Percentiles rank a stretch among this genome's conserved stretches.
Conservation (phyloP, 148 eudicot species). For the Camellia granthamiana region DNA sequence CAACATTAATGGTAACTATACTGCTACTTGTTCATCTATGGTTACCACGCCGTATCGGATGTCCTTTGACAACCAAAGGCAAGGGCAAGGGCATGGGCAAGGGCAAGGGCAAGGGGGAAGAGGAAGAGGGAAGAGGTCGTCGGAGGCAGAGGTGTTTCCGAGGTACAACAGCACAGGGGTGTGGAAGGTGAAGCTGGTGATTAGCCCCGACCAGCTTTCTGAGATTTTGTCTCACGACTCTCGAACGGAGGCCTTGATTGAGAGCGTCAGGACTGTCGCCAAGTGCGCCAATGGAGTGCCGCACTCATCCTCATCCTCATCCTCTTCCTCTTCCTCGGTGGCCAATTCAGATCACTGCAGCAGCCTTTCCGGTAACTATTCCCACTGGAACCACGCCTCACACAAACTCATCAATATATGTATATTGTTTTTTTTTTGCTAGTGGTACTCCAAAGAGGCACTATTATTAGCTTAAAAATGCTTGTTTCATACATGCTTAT, state of each 20-base stretch:
- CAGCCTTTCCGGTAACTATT: background rate
- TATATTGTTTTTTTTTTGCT: too few species aligned
- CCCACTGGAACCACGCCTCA: too few species aligned
- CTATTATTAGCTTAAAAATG: too few species aligned
- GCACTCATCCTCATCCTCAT: background rate
- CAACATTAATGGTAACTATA: background rate
- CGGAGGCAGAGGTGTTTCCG: constrained; percentile 27
- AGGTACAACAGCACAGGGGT: constrained; percentile 33
- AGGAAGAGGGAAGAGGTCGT: background rate
- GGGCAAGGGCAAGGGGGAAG: too few species aligned
- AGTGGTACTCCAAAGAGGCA: too few species aligned
- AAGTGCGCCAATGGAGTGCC: constrained; percentile 32
- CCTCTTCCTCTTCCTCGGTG: background rate
- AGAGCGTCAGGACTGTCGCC: constrained; percentile 52
- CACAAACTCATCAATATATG: too few species aligned
- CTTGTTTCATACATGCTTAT: too few species aligned
- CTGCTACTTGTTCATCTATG: constrained; percentile 1
- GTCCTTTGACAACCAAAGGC: constrained; percentile 30
- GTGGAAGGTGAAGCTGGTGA: constrained; percentile 60
- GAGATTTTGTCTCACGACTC: constrained; percentile 49
- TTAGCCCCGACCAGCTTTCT: constrained; percentile 51
- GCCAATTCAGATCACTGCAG: background rate
- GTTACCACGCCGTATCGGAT: constrained; percentile 38
- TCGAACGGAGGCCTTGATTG: constrained; percentile 47
- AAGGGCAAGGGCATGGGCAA: background rate